Evolutionary conservation across 192 early-diverging fungal species (phyloP), one percentile per base, ranked within the genome.

Genomic region (Linnemannia hyalina): DNA sequence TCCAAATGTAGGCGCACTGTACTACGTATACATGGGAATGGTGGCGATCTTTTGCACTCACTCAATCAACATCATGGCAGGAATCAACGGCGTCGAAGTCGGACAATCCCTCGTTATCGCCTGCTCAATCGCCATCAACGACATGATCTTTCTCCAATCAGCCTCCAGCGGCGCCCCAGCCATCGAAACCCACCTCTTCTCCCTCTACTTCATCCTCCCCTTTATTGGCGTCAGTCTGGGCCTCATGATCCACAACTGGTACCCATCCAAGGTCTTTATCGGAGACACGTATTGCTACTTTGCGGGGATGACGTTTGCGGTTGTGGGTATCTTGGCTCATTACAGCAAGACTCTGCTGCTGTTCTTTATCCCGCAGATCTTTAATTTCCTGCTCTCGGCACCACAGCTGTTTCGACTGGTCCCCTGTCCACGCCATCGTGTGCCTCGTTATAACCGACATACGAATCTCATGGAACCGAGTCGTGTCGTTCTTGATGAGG

Each of bases 291-390:
- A 94, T 81, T 95, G 95, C 83, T 99, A 99, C 78, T 99, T 99
- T 94, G 97, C 97, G 4, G 99, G 99, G 6, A 99, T 99, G 98
- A 97, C 96, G 0, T 98, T 99, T 92, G 97, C 99, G 0, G 99
- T 99, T 3, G 97, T 98, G 18, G 97, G 97, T 0, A 98, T 99
- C 77, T 81, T 98, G 57, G 95, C 96, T 16, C 97, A 98, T 68
- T 97, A 98, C 80, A 96, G 94, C 68, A 99, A 99, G 79, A 99
- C 98, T 0, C 84, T 99, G 70, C 75, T 99, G 55, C 83, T 99
- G 68, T 95, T 99, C 80, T 98, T 99, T 88, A 85, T 98, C 9
- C 99, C 99, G 0, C 99, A 99, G 87, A 93, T 98, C 16, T 97
- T 99, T 87, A 99, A 99, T 87, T 99, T 99, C 89, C 38, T 99